phyloP scores from a whole-genome alignment of 352 stramenopile genomes.

The Phytopythium montanum region DNA sequence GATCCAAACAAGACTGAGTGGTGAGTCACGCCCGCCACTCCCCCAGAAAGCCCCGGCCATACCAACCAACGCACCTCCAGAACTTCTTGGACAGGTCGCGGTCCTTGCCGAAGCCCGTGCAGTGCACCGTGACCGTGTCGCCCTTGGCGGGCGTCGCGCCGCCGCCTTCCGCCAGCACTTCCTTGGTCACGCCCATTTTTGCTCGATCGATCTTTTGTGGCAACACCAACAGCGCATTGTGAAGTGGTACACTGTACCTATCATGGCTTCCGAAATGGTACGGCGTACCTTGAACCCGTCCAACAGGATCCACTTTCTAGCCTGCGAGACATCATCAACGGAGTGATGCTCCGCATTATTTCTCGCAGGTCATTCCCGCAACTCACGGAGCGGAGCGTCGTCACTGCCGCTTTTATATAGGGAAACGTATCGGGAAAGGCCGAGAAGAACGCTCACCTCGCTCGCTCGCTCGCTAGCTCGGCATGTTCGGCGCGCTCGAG shows the following conservation, averaged over 20 bases:
- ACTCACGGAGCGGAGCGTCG: not conserved
- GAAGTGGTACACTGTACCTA: not conserved
- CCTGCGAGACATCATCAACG: not conserved
- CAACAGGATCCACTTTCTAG: not conserved
- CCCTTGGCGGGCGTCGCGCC: conserved; percentile 54
- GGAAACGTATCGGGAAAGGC: not conserved
- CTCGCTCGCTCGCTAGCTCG: not conserved
- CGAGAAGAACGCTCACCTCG: not conserved
- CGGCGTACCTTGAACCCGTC: too few relatives aligned
- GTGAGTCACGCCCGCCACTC: too few relatives aligned
- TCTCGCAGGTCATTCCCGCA: not conserved
- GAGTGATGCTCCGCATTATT: not conserved
- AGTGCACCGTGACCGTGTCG: conserved; percentile 75
- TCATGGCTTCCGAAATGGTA: not conserved
- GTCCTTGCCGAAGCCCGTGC: conserved; percentile 80
- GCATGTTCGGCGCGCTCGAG: conserved; percentile 31
- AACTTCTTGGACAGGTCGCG: conserved; percentile 85
- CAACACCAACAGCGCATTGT: too few relatives aligned
- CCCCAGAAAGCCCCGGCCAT: not conserved
- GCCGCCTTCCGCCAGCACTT: conserved; percentile 47
- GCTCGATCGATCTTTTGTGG: conserved; percentile 5
- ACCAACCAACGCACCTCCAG: conserved; percentile 71
- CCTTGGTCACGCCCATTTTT: conserved; percentile 64
- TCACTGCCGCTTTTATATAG: not conserved
- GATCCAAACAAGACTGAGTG: too few relatives aligned